Evolutionary conservation across 306 rosid genomes (phyloP), one percentile per base, ranked within the genome.

Genomic region (Comarum palustre): DNA sequence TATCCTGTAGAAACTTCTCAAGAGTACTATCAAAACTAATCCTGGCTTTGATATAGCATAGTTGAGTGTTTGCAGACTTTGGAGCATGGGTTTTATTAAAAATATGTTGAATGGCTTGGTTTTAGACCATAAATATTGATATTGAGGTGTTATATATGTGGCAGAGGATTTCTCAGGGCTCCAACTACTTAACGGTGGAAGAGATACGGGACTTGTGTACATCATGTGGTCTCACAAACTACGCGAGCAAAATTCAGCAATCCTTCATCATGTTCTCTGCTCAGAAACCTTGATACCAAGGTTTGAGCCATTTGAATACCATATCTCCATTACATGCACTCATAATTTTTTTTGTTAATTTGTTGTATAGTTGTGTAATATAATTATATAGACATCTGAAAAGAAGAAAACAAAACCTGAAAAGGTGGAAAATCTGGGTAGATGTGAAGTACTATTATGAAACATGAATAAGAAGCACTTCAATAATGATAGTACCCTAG

Each of bases 181-280:
- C 76, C 73, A 81, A 67, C 76, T 81, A 73, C 68, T 80, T 88
- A 72, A 83, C 70, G 5, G 89, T 83, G 80, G 89, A 87, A 75
- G 96, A 90, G 84, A 92, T 87, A 54, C 69, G 77, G 75, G 96
- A 88, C 70, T 75, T 90, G 82, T 87, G 90, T 84, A 80, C 80
- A n/a, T 90, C 93, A 46, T 88, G 91, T 11, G 95, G 96, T 73
- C 91, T 93, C 77, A 88, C 86, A 19, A 90, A 87, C 82, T 93
- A 85, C 84, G 86, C 93, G 5, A 75, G 86, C 86, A 88, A 87
- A 80, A 71, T 86, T 74, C 88, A 88, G 78, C 84, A 82, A 60
- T 82, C 86, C 77, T 87, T 88, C 86, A 88, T 88, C 62, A 92
- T 88, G 96, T 90, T 93, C 74, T 81, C 91, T 19, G 89, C 96